phyloP scores from a whole-genome alignment of 2,329 filamentous ascomycete species.

The Xylaria sp. region DNA sequence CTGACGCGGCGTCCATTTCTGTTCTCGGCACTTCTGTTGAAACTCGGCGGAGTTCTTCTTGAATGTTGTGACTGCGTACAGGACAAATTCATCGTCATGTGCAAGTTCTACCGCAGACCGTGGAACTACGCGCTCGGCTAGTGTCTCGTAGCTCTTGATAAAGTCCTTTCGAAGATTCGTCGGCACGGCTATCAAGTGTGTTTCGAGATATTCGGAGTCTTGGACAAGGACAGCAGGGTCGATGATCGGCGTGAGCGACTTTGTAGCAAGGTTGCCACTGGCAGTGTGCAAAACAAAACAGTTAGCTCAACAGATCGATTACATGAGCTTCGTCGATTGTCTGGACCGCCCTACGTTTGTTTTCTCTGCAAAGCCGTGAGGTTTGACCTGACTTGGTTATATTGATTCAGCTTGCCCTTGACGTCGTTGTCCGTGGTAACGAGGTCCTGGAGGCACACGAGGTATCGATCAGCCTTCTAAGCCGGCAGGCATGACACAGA shows the following conservation, averaged over 20 bases:
- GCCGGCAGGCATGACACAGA: not conserved
- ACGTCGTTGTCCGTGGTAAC: slow-evolving; percentile 95
- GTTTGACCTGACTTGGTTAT: slow-evolving; percentile 89
- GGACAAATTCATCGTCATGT: slow-evolving; percentile 87
- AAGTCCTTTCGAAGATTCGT: slow-evolving; percentile 86
- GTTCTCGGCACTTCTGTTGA: slow-evolving; percentile 88
- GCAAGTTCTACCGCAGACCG: slow-evolving; percentile 84
- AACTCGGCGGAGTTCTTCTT: slow-evolving; percentile 92
- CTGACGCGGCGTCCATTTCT: slow-evolving; percentile 93
- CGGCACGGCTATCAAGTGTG: slow-evolving; percentile 91
- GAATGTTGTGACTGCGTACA: slow-evolving; percentile 91
- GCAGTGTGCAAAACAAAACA: slow-evolving; percentile 16
- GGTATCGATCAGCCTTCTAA: slow-evolving; percentile 32
- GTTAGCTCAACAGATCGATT: slow-evolving; percentile 22
- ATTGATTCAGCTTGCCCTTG: slow-evolving; percentile 92
- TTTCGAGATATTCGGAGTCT: slow-evolving; percentile 96
- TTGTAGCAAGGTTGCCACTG: slow-evolving; percentile 92
- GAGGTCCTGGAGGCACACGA: slow-evolving; percentile 72
- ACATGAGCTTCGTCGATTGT: not conserved
- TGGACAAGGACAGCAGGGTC: slow-evolving; percentile 82
- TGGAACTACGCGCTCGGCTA: slow-evolving; percentile 92
- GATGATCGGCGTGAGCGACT: slow-evolving; percentile 90
- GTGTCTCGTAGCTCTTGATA: slow-evolving; percentile 85
- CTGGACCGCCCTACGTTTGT: slow-evolving; percentile 74
- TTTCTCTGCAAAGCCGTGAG: slow-evolving; percentile 84